Evolutionary conservation across 805 yeast species (phyloP).

Genomic region (Cyberlindnera nakhonratchasimensis): DNA sequence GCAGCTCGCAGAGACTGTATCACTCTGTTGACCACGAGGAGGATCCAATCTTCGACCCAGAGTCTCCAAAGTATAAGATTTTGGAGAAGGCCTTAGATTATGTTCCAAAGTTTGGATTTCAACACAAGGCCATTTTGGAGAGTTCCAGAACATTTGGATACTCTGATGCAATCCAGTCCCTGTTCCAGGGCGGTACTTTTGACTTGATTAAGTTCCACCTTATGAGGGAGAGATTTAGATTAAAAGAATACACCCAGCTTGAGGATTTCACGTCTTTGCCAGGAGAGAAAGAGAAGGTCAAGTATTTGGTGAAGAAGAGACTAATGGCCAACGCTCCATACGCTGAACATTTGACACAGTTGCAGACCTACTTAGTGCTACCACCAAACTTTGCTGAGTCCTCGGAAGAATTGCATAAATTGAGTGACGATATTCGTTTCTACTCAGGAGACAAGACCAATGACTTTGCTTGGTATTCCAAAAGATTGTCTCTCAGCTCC

Average conservation of each 20-base stretch:
- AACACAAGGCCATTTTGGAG: slow-evolving; percentile 39
- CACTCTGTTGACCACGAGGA: slow-evolving; percentile 31
- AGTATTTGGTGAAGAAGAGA: slow-evolving; percentile 44
- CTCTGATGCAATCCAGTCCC: slow-evolving; percentile 47
- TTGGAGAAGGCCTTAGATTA: slow-evolving; percentile 10
- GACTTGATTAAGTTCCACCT: slow-evolving; percentile 57
- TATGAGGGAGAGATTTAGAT: slow-evolving; percentile 42
- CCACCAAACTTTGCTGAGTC: slow-evolving; percentile 62
- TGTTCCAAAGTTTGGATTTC: slow-evolving; percentile 12
- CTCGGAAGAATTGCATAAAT: slow-evolving; percentile 62
- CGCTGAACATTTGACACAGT: slow-evolving; percentile 31
- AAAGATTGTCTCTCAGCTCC: slow-evolving; percentile 65
- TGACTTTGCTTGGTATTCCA: slow-evolving; percentile 92
- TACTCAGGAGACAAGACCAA: slow-evolving; percentile 75
- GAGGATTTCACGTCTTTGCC: slow-evolving; percentile 30
- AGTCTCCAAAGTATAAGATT: slow-evolving; percentile 40
- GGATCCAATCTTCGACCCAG: slow-evolving; percentile 20
- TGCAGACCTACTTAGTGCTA: slow-evolving; percentile 54
- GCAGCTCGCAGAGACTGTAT: slow-evolving; percentile 17
- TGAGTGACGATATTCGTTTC: slow-evolving; percentile 80
- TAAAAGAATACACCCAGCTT: slow-evolving; percentile 35
- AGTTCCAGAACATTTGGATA: slow-evolving; percentile 48
- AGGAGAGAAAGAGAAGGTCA: slow-evolving; percentile 41
- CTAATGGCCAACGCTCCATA: slow-evolving; percentile 41
- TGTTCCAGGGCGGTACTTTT: slow-evolving; percentile 41